Conservation (phyloP, 2,329 filamentous ascomycete genomes). For the Pseudocercospora ulei region DNA sequence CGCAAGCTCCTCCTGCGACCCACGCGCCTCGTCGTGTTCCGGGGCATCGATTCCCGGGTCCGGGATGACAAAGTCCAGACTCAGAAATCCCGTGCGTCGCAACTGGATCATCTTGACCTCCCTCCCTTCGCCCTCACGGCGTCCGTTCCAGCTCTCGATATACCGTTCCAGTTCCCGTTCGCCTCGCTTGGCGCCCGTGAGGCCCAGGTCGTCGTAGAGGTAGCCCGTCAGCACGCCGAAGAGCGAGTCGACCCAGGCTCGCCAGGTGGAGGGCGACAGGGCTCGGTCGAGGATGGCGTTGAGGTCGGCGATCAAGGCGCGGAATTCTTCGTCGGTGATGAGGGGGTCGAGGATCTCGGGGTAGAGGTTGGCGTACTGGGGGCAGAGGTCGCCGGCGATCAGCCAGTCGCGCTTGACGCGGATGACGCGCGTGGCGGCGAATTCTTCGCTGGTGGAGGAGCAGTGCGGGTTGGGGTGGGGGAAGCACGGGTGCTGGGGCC, state of each 20-base stretch:
- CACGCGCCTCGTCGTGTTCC: conserved; percentile 23
- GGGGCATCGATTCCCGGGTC: conserved; percentile 56
- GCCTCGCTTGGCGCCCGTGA: conserved; percentile 63
- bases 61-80: conserved; percentile 69
- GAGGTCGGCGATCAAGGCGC: conserved; percentile 67
- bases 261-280: conserved; percentile 66
- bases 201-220: conserved; percentile 84
- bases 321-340: conserved; percentile 76
- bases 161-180: conserved; percentile 64
- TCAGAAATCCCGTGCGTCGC: conserved; percentile 79
- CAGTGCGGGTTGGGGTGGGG: conserved; percentile 91
- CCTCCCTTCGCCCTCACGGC: conserved; percentile 49
- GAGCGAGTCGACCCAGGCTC: conserved; percentile 70
- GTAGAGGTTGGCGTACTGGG: conserved; percentile 89
- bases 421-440: conserved; percentile 74
- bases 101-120: conserved; percentile 67
- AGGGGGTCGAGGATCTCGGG: conserved; percentile 89
- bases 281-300: conserved; percentile 67
- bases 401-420: conserved; percentile 85
- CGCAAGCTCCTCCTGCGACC: conserved; percentile 11
- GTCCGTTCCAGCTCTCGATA: conserved; percentile 77
- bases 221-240: conserved; percentile 79
- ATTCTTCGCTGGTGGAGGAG: conserved; percentile 62
- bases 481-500: conserved; percentile 85
- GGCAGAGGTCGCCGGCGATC: conserved; percentile 75